These are phyloP conservation scores for Metarhizium anisopliae DNA, from an alignment of 2,329 filamentous ascomycete genomes.

Conservation along the genomic window DNA sequence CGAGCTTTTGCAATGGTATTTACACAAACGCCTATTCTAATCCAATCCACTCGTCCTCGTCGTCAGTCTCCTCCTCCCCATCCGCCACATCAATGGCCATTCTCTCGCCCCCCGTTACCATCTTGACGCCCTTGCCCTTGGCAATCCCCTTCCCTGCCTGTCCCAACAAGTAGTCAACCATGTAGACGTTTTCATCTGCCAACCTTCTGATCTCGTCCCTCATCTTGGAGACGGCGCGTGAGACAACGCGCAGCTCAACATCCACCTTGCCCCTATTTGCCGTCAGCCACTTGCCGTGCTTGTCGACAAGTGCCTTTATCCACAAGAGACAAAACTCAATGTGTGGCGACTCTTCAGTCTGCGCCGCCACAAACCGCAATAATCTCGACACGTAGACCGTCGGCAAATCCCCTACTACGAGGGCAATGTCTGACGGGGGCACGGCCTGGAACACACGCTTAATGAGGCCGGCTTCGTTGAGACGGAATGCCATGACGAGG, in stretches of 20 bases:
- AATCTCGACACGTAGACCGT: constrained; percentile 78
- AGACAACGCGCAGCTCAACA: constrained; percentile 74
- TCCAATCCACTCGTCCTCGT: constrained; percentile 37
- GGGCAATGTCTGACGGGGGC: constrained; percentile 62
- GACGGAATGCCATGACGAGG: constrained; percentile 91
- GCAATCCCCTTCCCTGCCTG: constrained; percentile 31
- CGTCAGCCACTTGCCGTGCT: constrained; percentile 78
- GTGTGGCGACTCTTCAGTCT: constrained; percentile 84
- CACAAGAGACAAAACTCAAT: constrained; percentile 91
- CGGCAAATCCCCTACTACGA: constrained; percentile 73
- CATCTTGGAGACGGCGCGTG: constrained; percentile 71
- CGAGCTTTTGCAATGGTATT: background rate
- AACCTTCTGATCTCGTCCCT: constrained; percentile 73
- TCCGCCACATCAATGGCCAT: constrained; percentile 17
- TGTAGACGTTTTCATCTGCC: constrained; percentile 82
- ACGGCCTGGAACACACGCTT: constrained; percentile 79
- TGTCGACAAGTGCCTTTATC: constrained; percentile 75
- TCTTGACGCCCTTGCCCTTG: constrained; percentile 11
- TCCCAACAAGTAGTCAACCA: constrained; percentile 69
- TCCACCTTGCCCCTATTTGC: constrained; percentile 73
- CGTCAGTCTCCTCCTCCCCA: constrained; percentile 22
- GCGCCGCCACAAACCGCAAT: constrained; percentile 77
- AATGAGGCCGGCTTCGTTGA: constrained; percentile 78
- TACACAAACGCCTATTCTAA: constrained; percentile 28
- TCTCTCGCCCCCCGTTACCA: constrained; percentile 9